phyloP scores from a whole-genome alignment of 441 rosid genomes.

The Croton laevigatus region DNA sequence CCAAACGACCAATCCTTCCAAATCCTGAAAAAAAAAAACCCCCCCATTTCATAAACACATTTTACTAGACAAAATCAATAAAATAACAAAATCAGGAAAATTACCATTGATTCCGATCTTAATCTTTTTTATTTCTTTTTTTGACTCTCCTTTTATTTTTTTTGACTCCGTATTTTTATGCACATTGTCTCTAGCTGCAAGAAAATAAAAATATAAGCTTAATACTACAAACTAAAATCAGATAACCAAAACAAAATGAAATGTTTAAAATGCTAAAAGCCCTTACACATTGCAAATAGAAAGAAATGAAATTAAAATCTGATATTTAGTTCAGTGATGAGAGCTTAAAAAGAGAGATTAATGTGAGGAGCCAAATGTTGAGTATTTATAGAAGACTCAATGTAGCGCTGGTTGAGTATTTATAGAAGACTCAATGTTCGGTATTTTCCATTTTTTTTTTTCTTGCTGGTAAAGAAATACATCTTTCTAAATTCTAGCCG shows the following conservation, averaged over 20 bases:
- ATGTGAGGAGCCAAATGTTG: background rate
- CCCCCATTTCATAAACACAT: background rate
- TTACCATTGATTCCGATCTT: slow-evolving; percentile 88
- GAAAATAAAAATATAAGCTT: background rate
- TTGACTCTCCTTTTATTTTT: no score
- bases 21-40: slow-evolving; percentile 54
- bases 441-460: background rate
- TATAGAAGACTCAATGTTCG: no score
- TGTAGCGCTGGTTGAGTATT: slow-evolving; percentile 3
- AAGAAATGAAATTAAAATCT: background rate
- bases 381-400: slow-evolving; percentile 5
- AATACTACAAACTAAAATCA: background rate
- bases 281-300: slow-evolving; percentile 26
- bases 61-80: background rate
- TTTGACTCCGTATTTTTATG: no score
- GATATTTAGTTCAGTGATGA: background rate
- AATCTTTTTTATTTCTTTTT: slow-evolving; percentile 55
- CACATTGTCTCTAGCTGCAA: background rate
- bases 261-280: background rate
- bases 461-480: slow-evolving; percentile 21
- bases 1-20: slow-evolving; percentile 92
- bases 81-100: background rate
- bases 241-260: background rate
- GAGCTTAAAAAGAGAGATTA: background rate
- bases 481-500: slow-evolving; percentile 10